Base-by-base conservation (phyloP, 345 rosid species). In the Firmiana major region DNA sequence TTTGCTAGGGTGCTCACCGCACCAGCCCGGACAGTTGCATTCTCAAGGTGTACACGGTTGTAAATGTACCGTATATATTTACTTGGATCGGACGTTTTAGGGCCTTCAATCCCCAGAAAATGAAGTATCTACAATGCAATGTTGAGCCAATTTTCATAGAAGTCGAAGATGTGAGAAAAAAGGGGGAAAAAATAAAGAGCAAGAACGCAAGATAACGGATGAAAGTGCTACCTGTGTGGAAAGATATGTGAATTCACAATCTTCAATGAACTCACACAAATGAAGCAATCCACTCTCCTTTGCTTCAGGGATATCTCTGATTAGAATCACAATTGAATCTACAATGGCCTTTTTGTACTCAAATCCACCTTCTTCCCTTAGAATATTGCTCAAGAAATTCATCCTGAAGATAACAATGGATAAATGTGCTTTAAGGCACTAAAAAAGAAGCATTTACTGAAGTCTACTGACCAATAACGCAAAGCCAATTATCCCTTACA, bases 341-440 rank as follows among this genome's bases (percentile, higher is more conserved):
- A 93, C 98, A 76, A 93, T 93, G 70, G 99, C 98, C 84, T 93
- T 92, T 83, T 96, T 96, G 85, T 92, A 96, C 79, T 96, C 99
- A 80, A 96, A 96, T 78, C 99, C 99, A 75, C 99, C 99, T 92
- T 96, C 99, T 86, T 96, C 99, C 80, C 99, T 85, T n/a, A 96
- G 92, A 81, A 93, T 92, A 85, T 89, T 96, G 97, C 99, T 96
- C 80, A 96, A 85, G 81, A 96, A 96, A 87, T 93, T 96, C 99
- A 96, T 96, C 88, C 99, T 96, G 85, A 57, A 80, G 71, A 83
- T 43, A 84, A 84, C 26, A 82, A 76, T 36, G 64, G 57, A 55
- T 38, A 59, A 55, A 1, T 40, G 21, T 55, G 6, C 58, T 73
- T 72, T 40, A 63, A 46, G 34, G n/a, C 22, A 49, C 45, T 22